Percentiles rank a stretch among this genome's conserved stretches.
phyloP scores from a whole-genome alignment of 495 filamentous ascomycete species.

The Aspergillus baeticus region DNA sequence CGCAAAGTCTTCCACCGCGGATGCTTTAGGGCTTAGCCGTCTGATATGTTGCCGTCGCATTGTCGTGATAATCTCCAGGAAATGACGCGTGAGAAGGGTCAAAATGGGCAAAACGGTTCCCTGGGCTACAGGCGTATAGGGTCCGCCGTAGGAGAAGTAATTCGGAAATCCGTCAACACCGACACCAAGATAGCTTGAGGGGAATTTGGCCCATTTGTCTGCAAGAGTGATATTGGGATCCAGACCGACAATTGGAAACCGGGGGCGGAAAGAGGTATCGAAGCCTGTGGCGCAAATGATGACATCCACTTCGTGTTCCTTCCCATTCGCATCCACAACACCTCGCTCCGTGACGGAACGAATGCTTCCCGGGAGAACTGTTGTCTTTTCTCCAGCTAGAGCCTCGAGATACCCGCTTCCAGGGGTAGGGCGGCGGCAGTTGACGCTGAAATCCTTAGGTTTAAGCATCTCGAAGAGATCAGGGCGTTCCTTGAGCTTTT shows the following conservation, averaged over 20 bases:
- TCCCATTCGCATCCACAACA: conserved; percentile 35
- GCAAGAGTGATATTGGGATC: conserved; percentile 32
- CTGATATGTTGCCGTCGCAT: conserved; percentile 26
- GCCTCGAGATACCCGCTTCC: conserved; percentile 23
- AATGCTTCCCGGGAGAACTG: not conserved
- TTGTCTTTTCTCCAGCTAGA: conserved; percentile 13
- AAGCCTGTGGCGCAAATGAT: conserved; percentile 39
- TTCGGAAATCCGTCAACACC: conserved; percentile 55
- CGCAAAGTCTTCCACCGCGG: conserved; percentile 32
- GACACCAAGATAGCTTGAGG: conserved; percentile 51
- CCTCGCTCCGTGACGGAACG: conserved; percentile 13
- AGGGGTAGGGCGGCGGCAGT: conserved; percentile 42
- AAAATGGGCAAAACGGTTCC: conserved; percentile 27
- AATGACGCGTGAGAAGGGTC: conserved; percentile 37
- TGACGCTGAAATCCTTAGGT: conserved; percentile 42
- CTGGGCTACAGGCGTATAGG: conserved; percentile 20
- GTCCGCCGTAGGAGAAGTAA: conserved; percentile 39
- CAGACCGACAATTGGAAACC: conserved; percentile 39
- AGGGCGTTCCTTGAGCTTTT: conserved; percentile 43
- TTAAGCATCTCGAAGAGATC: conserved; percentile 44
- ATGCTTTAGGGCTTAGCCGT: conserved; percentile 1
- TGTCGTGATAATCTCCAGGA: conserved; percentile 36
- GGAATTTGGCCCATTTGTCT: conserved; percentile 35
- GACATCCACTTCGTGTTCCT: conserved; percentile 23
- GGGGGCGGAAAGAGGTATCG: conserved; percentile 34